Percentiles rank a stretch among this genome's conserved stretches.
phyloP scores from a whole-genome alignment of 2,329 filamentous ascomycete genomes.

The Neopestalotiopsis clavispora region DNA sequence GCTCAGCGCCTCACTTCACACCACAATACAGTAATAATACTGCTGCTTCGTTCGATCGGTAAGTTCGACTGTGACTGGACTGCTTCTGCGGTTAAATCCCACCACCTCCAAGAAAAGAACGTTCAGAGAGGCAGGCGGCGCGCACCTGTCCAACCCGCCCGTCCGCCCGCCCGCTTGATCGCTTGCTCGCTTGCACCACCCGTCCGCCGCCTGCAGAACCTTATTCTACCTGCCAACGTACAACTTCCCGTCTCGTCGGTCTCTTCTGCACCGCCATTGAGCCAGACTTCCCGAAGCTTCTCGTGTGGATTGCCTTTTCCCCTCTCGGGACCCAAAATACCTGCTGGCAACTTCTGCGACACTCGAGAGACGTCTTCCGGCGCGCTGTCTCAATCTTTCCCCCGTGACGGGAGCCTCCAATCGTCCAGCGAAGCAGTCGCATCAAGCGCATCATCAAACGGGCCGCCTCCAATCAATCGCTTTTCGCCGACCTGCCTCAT shows the following conservation, averaged over 20 bases:
- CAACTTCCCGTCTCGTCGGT: constrained; percentile 3
- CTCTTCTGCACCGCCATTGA: background rate
- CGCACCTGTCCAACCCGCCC: background rate
- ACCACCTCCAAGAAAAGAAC: background rate
- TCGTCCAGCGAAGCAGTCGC: background rate
- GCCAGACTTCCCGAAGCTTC: constrained; percentile 4
- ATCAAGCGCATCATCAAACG: background rate
- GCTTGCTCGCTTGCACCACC: background rate
- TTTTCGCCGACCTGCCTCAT: background rate
- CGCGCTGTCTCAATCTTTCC: background rate
- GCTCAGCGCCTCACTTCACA: background rate
- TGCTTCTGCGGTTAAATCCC: background rate
- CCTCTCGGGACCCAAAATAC: constrained; percentile 7
- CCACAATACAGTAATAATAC: constrained; percentile 1
- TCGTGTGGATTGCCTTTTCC: background rate
- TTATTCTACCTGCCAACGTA: constrained; percentile 10
- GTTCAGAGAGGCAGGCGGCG: background rate
- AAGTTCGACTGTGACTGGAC: background rate
- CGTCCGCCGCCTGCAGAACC: background rate
- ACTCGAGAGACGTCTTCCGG: background rate
- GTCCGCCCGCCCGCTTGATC: background rate
- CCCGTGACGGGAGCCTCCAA: background rate
- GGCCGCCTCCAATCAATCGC: background rate
- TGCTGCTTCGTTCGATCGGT: constrained; percentile 13
- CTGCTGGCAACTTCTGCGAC: background rate